These are phyloP conservation scores for Phytophthora nicotianae DNA, from an alignment of 352 stramenopile species.

Conservation along the genomic window DNA sequence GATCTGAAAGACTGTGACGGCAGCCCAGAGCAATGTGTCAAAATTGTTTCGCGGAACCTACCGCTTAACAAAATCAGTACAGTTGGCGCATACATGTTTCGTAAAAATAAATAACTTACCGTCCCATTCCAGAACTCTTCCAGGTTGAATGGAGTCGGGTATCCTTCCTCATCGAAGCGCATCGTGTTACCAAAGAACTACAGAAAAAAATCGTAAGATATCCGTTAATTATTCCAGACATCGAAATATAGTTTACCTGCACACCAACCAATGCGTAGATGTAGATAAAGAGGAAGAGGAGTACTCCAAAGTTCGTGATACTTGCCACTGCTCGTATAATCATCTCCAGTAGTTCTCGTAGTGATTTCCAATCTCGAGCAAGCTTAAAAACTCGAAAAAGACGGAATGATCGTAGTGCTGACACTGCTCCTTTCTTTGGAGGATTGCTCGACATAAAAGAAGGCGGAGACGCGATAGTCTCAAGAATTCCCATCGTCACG, in stretches of 20 bases:
- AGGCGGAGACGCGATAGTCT: constrained; percentile 68
- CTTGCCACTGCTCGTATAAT: constrained; percentile 92
- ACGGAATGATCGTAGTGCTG: constrained; percentile 88
- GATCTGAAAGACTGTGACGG: constrained; percentile 92
- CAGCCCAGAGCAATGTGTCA: constrained; percentile 81
- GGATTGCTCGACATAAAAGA: constrained; percentile 69
- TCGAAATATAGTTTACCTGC: constrained; percentile 49
- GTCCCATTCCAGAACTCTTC: constrained; percentile 8
- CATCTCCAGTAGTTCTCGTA: constrained; percentile 92
- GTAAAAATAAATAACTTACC: constrained; percentile 1
- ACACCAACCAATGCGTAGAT: constrained; percentile 93
- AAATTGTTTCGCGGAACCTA: constrained; percentile 88
- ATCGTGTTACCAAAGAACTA: constrained; percentile 96
- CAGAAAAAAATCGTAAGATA: constrained; percentile 4
- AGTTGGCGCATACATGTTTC: no score
- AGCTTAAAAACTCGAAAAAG: constrained; percentile 96
- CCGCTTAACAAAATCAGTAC: not conserved
- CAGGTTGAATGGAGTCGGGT: constrained; percentile 42
- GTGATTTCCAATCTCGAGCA: constrained; percentile 89
- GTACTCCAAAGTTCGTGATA: constrained; percentile 93
- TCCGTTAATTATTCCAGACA: not conserved
- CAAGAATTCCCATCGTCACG: constrained; percentile 77
- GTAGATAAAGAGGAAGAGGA: constrained; percentile 96
- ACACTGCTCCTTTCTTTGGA: constrained; percentile 69
- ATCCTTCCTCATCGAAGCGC: constrained; percentile 88